phyloP scores from a whole-genome alignment of 495 filamentous ascomycete genomes.

The Daldinia concentrica region DNA sequence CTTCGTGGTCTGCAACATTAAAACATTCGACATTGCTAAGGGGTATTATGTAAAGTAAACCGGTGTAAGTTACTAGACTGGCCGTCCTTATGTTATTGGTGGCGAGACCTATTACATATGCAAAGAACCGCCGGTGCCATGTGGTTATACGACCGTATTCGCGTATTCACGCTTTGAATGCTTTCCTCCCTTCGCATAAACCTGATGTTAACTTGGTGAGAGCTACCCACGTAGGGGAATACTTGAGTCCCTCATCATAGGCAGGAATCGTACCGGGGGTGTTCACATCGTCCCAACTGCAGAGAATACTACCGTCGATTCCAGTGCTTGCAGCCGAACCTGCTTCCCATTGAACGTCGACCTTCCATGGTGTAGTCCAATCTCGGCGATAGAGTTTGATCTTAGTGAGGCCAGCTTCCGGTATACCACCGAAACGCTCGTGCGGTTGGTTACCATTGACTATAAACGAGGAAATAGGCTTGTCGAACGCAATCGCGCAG shows the following conservation, averaged over 20 bases:
- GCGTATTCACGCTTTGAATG: conserved; percentile 46
- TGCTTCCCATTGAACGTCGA: conserved; percentile 75
- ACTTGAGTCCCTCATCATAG: conserved; percentile 80
- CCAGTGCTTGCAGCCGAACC: conserved; percentile 43
- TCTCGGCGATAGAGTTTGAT: conserved; percentile 75
- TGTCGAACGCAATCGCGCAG: conserved; percentile 72
- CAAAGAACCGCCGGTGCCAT: neutral
- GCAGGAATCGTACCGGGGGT: conserved; percentile 77
- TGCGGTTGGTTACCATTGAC: conserved; percentile 63
- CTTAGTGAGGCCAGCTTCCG: conserved; percentile 51
- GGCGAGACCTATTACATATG: conserved; percentile 6
- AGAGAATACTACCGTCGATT: conserved; percentile 75
- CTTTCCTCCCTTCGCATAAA: conserved; percentile 75
- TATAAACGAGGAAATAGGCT: conserved; percentile 67
- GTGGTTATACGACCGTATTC: conserved; percentile 4
- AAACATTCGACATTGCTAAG: conserved; percentile 1
- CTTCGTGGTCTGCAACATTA: conserved; percentile 7
- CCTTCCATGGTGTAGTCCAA: conserved; percentile 78
- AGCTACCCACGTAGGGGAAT: conserved; percentile 79
- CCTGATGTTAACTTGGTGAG: conserved; percentile 79
- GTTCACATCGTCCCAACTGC: conserved; percentile 91
- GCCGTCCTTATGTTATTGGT: neutral
- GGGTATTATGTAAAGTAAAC: conserved; percentile 2
- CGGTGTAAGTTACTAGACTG: neutral
- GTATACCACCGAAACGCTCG: conserved; percentile 65